These are phyloP conservation scores for Akebia trifoliata DNA, from an alignment of 164 flowering plant species.

Conservation along the genomic window DNA sequence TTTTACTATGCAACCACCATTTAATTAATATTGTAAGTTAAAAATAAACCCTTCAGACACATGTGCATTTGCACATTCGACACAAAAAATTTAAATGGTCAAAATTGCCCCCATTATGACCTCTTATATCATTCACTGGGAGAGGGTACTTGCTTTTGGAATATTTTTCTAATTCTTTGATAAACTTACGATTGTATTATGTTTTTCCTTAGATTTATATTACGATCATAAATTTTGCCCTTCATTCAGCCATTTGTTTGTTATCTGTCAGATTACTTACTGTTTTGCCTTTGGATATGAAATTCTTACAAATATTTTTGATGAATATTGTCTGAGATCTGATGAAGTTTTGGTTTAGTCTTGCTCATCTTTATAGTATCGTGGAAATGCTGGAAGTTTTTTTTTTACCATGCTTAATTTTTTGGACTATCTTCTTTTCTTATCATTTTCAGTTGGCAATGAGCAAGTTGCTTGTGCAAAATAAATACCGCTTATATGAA, in stretches of 20 bases:
- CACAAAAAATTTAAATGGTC: too few species aligned
- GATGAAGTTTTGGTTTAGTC: background rate
- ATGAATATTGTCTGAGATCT: background rate
- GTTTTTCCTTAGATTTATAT: background rate
- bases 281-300: background rate
- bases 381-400: background rate
- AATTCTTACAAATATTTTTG: background rate
- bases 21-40: too few species aligned
- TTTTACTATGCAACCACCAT: too few species aligned
- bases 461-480: slow-evolving; percentile 54
- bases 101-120: too few species aligned
- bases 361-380: background rate
- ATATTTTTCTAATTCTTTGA: too few species aligned
- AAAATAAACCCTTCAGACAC: too few species aligned
- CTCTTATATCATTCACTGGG: too few species aligned
- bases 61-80: too few species aligned
- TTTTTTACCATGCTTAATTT: background rate
- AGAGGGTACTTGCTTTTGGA: background rate
- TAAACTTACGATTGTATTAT: too few species aligned
- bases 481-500: slow-evolving; percentile 40
- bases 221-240: background rate
- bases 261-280: background rate
- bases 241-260: too few species aligned
- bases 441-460: slow-evolving; percentile 52
- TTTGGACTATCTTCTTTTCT: background rate